A percentile compares a stretch with the other conserved stretches of the same genome.
phyloP scores from a whole-genome alignment of 495 filamentous ascomycete species.

The Podospora bellae-mahoneyi region DNA sequence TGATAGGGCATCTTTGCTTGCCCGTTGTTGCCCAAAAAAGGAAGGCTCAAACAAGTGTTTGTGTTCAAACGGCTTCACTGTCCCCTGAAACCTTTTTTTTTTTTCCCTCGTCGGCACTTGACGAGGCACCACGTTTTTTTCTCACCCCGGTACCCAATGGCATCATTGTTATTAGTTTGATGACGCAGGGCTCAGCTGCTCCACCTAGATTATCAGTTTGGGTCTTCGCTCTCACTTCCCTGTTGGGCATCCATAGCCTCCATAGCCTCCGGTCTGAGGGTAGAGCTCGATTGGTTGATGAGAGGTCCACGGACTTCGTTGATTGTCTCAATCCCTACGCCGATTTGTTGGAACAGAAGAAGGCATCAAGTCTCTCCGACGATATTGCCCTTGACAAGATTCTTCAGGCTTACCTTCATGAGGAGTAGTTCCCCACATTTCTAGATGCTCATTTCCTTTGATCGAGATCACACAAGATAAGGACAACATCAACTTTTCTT shows the following conservation, averaged over 20 bases:
- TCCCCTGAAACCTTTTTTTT: not conserved
- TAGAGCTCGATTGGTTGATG: not conserved
- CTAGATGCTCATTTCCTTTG: no score
- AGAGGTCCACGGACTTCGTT: not conserved
- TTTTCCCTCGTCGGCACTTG: not conserved
- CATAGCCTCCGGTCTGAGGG: not conserved
- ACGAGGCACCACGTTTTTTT: not conserved
- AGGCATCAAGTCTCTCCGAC: not conserved
- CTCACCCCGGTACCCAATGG: not conserved
- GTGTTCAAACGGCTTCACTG: not conserved
- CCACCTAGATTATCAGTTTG: not conserved
- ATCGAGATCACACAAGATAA: no score
- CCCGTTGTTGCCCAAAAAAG: not conserved
- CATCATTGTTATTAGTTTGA: not conserved
- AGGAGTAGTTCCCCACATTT: no score
- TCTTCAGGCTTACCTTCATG: no score
- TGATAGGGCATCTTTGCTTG: not conserved
- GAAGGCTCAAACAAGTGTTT: not conserved
- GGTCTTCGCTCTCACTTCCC: not conserved
- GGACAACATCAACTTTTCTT: no score
- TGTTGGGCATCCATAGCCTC: not conserved
- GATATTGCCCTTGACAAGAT: not conserved
- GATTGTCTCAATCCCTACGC: not conserved
- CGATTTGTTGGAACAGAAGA: not conserved
- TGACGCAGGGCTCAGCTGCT: not conserved